A percentile compares a stretch with the other conserved stretches of the same genome.
Evolutionary conservation across 306 rosid species (phyloP).

Genomic region (Myrica gale): DNA sequence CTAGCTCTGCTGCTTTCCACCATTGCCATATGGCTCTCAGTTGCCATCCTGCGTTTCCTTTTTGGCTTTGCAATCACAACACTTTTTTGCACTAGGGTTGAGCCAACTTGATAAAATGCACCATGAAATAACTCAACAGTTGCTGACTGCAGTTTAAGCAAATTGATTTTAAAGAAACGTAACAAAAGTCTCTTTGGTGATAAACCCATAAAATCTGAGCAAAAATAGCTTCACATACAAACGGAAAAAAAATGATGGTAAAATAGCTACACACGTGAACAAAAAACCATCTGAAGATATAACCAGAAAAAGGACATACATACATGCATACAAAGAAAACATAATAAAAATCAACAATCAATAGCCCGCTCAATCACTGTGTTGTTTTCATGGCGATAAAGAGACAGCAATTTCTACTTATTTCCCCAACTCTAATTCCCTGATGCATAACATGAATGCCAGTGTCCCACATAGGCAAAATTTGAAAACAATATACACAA

Average conservation of each 20-base stretch:
- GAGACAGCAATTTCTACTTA: too few relatives aligned
- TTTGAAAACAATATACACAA: neutral
- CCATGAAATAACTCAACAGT: neutral
- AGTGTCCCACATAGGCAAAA: neutral
- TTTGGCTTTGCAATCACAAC: conserved; percentile 5
- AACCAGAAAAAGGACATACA: neutral
- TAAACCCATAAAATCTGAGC: neutral
- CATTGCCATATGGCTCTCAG: conserved; percentile 54
- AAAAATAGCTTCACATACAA: neutral
- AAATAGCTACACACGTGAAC: neutral
- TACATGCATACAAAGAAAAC: neutral
- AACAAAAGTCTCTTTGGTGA: neutral
- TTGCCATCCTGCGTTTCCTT: conserved; percentile 36
- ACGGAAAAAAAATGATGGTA: neutral
- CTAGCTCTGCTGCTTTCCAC: conserved; percentile 45
- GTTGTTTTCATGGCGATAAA: too few relatives aligned
- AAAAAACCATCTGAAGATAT: neutral
- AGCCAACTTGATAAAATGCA: conserved; percentile 9
- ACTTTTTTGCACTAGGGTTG: conserved; percentile 1
- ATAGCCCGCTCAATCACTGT: too few relatives aligned
- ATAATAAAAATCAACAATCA: too few relatives aligned
- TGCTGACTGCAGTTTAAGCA: neutral
- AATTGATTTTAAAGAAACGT: neutral
- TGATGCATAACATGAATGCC: neutral
- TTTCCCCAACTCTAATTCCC: too few relatives aligned